Percentiles rank a stretch among this genome's conserved stretches.
These are phyloP conservation scores for Kluyveromyces marxianus DNA, from an alignment of 1,139 yeast species.

Conservation along the genomic window DNA sequence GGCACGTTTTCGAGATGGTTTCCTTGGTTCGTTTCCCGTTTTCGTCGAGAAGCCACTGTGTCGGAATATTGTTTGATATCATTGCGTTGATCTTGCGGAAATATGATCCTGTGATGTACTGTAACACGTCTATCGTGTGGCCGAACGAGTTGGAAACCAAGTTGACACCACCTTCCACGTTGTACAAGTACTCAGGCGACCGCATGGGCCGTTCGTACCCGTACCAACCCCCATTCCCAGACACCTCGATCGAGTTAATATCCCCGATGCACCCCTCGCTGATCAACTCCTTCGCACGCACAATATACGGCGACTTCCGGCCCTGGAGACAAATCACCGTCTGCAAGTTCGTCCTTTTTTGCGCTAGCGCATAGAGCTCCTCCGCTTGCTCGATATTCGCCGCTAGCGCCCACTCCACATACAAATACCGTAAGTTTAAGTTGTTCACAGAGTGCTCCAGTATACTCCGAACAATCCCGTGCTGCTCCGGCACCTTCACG, in stretches of 20 bases:
- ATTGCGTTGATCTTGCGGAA: conserved; percentile 21
- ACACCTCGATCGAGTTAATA: conserved; percentile 23
- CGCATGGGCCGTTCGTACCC: conserved; percentile 24
- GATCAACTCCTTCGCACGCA: conserved; percentile 24
- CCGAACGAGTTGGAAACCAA: conserved; percentile 23
- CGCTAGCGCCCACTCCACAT: conserved; percentile 25
- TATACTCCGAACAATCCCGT: conserved; percentile 13
- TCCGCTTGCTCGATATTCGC: conserved; percentile 20
- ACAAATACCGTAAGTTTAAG: conserved; percentile 19
- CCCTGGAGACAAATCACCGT: conserved; percentile 25
- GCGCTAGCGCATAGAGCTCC: conserved; percentile 18
- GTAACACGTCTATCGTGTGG: conserved; percentile 24
- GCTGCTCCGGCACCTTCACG: conserved; percentile 17
- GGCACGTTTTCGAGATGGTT: conserved; percentile 18
- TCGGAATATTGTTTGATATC: conserved; percentile 24
- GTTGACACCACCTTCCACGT: conserved; percentile 21
- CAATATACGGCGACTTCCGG: conserved; percentile 23
- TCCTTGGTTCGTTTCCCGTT: conserved; percentile 16
- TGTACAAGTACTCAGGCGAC: conserved; percentile 21
- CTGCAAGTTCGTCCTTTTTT: conserved; percentile 17
- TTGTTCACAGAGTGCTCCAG: conserved; percentile 18
- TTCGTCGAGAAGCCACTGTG: conserved; percentile 21
- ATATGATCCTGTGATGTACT: conserved; percentile 25
- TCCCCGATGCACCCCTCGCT: conserved; percentile 24
- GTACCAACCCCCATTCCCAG: conserved; percentile 27